Percentiles rank a stretch among this genome's conserved stretches.
phyloP scores from a whole-genome alignment of 805 yeast genomes.

The Candida peoriensis region DNA sequence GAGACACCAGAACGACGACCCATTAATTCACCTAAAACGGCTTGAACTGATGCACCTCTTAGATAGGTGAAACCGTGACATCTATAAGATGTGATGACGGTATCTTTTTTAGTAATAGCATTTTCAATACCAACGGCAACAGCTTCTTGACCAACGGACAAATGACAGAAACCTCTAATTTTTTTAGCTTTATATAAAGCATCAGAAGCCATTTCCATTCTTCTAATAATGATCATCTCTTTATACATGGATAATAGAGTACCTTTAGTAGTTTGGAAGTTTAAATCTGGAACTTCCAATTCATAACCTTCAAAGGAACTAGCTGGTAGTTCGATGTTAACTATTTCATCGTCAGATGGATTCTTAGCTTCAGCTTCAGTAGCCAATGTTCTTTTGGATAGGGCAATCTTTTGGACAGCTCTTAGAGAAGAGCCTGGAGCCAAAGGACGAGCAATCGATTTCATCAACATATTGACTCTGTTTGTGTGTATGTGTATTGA shows the following conservation, averaged over 20 bases:
- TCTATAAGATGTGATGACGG: conserved; percentile 94
- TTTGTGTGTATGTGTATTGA: too few relatives aligned
- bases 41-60: conserved; percentile 91
- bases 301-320: conserved; percentile 82
- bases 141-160: conserved; percentile 98
- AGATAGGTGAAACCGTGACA: conserved; percentile 98
- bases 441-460: conserved; percentile 17
- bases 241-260: conserved; percentile 88
- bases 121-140: conserved; percentile 97
- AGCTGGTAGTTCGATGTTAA: conserved; percentile 64
- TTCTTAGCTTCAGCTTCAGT: conserved; percentile 20
- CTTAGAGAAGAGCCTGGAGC: conserved; percentile 6
- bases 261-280: conserved; percentile 75
- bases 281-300: conserved; percentile 65
- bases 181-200: conserved; percentile 97
- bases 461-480: conserved; percentile 6
- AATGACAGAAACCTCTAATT: conserved; percentile 98
- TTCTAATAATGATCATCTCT: conserved; percentile 89
- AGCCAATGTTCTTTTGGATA: conserved; percentile 22
- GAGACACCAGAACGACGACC: conserved; percentile 95
- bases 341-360: conserved; percentile 24
- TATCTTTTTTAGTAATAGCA: conserved; percentile 81
- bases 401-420: conserved; percentile 10
- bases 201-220: conserved; percentile 99
- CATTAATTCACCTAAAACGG: conserved; percentile 91